A percentile compares a stretch with the other conserved stretches of the same genome.
phyloP scores from a whole-genome alignment of 306 rosid genomes.

The Psophocarpus tetragonolobus region DNA sequence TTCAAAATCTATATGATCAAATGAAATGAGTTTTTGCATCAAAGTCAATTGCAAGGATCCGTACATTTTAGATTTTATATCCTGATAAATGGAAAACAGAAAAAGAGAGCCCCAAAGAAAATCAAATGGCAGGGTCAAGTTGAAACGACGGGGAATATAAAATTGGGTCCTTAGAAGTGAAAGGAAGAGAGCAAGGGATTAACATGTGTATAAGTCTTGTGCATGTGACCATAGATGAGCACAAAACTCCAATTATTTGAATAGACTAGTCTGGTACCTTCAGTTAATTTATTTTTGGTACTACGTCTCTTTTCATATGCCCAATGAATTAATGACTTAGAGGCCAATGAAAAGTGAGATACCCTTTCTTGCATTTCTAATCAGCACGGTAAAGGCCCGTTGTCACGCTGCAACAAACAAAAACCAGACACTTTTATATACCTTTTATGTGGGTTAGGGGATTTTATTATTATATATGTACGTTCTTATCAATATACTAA shows the following conservation, averaged over 20 bases:
- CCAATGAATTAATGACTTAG: not conserved
- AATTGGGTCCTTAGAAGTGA: not conserved
- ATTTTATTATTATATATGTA: not conserved
- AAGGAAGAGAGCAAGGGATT: not conserved
- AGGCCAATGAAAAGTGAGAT: not conserved
- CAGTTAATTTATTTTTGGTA: not conserved
- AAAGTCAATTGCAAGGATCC: not conserved
- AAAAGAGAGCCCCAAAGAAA: not conserved
- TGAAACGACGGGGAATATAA: not conserved
- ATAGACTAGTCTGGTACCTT: not conserved
- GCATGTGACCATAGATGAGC: not conserved
- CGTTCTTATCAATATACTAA: not conserved
- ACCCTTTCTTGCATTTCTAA: not conserved
- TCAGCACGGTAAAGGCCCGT: not conserved
- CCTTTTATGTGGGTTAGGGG: not conserved
- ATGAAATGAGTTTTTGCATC: not conserved
- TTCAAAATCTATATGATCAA: not conserved
- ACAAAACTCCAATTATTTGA: slow-evolving; percentile 12
- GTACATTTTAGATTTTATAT: no score
- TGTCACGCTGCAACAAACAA: slow-evolving; percentile 7
- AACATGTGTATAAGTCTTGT: not conserved
- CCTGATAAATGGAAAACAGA: not conserved
- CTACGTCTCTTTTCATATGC: not conserved
- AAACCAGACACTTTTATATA: not conserved
- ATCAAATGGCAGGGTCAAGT: not conserved